Evolutionary conservation across 2,329 filamentous ascomycete genomes (phyloP).

Genomic region (Calonectria naviculata): DNA sequence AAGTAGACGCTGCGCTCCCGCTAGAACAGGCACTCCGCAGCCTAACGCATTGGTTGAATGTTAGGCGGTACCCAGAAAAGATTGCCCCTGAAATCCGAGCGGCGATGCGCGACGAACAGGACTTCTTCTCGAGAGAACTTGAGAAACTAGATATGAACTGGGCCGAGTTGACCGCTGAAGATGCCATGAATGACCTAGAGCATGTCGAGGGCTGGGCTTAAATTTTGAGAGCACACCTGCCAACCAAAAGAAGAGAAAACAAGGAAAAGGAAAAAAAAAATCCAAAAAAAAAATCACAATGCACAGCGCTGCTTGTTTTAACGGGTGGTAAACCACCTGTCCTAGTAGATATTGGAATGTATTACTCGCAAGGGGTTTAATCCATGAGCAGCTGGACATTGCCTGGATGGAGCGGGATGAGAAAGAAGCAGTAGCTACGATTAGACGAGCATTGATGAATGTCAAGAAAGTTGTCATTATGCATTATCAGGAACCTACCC

Average conservation of each 20-base stretch:
- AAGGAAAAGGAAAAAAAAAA: too few relatives aligned
- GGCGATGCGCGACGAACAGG: conserved; percentile 77
- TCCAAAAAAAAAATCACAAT: background rate
- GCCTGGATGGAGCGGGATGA: background rate
- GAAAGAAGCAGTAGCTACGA: background rate
- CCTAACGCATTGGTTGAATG: conserved; percentile 94
- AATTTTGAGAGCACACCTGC: background rate
- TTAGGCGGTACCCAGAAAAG: conserved; percentile 82
- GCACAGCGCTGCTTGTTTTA: background rate
- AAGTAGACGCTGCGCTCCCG: conserved; percentile 92
- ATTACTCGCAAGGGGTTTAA: background rate
- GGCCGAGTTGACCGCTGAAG: conserved; percentile 52
- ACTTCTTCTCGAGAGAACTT: conserved; percentile 83
- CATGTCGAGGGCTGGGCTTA: conserved; percentile 43
- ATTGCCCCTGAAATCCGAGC: conserved; percentile 71
- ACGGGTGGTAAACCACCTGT: too few relatives aligned
- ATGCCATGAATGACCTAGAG: conserved; percentile 47
- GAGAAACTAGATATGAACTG: conserved; percentile 74
- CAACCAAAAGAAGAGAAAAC: too few relatives aligned
- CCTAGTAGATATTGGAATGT: background rate
- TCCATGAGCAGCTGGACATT: too few relatives aligned
- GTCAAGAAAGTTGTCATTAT: conserved; percentile 24
- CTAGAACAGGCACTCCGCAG: conserved; percentile 91
- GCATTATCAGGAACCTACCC: conserved; percentile 25
- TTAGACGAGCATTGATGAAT: too few relatives aligned